These are phyloP conservation scores for Nicotiana undulata DNA, from an alignment of 257 asterid species.

Conservation along the genomic window DNA sequence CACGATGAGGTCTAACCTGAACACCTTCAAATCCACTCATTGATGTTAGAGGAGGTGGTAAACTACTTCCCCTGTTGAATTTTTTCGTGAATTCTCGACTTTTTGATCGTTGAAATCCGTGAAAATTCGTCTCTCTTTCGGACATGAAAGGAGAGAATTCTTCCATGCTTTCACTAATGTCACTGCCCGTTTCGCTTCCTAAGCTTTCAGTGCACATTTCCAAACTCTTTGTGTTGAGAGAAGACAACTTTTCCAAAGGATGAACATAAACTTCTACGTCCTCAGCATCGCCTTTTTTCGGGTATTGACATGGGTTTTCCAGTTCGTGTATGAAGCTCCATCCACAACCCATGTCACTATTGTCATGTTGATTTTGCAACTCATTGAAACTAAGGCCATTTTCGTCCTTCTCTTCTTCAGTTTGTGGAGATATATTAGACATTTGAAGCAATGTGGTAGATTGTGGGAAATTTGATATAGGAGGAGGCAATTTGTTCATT, in stretches of 20 bases:
- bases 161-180: conserved; percentile 25
- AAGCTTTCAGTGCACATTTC: conserved; percentile 90
- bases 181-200: conserved; percentile 66
- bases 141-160: conserved; percentile 12
- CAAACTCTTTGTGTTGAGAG: conserved; percentile 44
- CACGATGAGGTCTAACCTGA: conserved; percentile 49
- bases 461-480: neutral
- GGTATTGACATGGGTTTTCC: neutral
- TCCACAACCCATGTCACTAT: neutral
- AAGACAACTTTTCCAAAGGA: conserved; percentile 37
- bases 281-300: neutral
- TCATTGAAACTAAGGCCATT: conserved; percentile 21
- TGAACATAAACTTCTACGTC: conserved; percentile 35
- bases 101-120: conserved; percentile 8
- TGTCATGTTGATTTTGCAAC: neutral
- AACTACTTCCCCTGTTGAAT: conserved; percentile 8
- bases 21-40: conserved; percentile 42
- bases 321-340: conserved; percentile 34
- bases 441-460: neutral
- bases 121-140: conserved; percentile 7
- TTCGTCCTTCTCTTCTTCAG: neutral
- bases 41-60: conserved; percentile 76
- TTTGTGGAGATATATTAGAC: neutral
- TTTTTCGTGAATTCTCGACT: conserved; percentile 15
- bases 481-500: neutral